Evolutionary conservation across 2,329 filamentous ascomycete species (phyloP), one percentile per base, ranked within the genome.

Genomic region (Xylariaceae sp.): DNA sequence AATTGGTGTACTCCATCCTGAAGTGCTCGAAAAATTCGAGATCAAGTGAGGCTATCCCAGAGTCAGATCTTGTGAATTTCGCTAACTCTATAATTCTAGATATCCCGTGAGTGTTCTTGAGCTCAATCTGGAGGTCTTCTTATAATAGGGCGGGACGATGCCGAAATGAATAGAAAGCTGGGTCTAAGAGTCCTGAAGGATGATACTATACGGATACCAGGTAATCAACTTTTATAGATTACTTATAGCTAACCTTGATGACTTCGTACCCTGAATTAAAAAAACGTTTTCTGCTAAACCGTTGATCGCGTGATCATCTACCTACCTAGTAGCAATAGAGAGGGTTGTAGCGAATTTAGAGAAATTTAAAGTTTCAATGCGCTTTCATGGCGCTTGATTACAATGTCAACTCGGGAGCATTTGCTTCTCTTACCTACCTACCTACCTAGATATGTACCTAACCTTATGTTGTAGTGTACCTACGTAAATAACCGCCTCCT

Each of bases 1-100:
- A 71, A 94, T 99, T 68, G 94, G 94, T 66, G 92, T 99, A 63
- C 73, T 99, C 69, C 92, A 99, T 73, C 95, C 94, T 43, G 87
- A 84, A 4, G 94, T 97, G 61, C 76, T 97, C 67, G 90, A 96
- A 70, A 94, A 95, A 67, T 61, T 68, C 58, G 60, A 62, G 53
- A 57, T 66, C 53, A 62, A 59, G 53, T 92, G 91, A 53, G 52
- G 51, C 11, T 12, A 12, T 26, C n/a, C 30, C 1, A 47, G 6
- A 31, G 1, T 9, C 42, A 1, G 47, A 27, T 27, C 19, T 12
- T 27, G 6, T 26, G 29, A 34, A 49, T 43, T 6, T 32, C 39
- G 19, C 54, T 59, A 50, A 59, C 51, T 12, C 27, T 7, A 56
- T 27, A 34, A 35, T 3, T 46, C 4, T 32, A 60, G 57, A 46